These are phyloP conservation scores for Theobroma grandiflorum DNA, from an alignment of 441 rosid genomes.

Conservation along the genomic window DNA sequence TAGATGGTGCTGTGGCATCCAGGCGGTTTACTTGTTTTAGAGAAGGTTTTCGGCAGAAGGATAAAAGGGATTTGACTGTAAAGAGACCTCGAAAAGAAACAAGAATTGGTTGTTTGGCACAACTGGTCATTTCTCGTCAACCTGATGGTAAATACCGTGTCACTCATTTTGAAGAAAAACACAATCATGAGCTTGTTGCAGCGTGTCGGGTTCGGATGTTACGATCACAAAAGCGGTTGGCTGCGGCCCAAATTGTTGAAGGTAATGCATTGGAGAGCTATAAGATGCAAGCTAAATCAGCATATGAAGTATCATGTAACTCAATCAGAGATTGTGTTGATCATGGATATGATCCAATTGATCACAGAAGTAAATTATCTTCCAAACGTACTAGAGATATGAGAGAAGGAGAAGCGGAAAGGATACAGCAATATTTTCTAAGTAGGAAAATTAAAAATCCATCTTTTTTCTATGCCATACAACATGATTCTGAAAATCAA, in stretches of 20 bases:
- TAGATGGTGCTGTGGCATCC: constrained; percentile 42
- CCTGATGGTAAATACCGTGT: constrained; percentile 43
- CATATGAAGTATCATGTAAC: constrained; percentile 19
- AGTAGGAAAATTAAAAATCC: constrained; percentile 40
- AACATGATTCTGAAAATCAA: constrained; percentile 26
- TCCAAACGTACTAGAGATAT: constrained; percentile 29
- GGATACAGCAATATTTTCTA: constrained; percentile 38
- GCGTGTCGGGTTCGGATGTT: constrained; percentile 35
- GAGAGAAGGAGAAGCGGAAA: constrained; percentile 41
- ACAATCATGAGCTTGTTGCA: constrained; percentile 46
- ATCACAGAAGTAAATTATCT: constrained; percentile 34
- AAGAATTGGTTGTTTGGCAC: constrained; percentile 49
- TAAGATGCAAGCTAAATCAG: constrained; percentile 23
- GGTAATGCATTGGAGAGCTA: constrained; percentile 25
- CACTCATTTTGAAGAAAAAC: constrained; percentile 39
- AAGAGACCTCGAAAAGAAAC: constrained; percentile 43
- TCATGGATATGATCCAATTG: constrained; percentile 27
- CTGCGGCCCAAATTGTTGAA: constrained; percentile 29
- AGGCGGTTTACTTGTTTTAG: constrained; percentile 48
- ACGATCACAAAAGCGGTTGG: constrained; percentile 38
- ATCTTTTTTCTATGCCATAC: constrained; percentile 41
- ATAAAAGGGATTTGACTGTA: constrained; percentile 26
- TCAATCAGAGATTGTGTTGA: constrained; percentile 22
- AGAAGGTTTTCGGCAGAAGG: constrained; percentile 40
- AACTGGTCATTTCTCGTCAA: constrained; percentile 42